Base-by-base conservation (phyloP, 2,329 filamentous ascomycete genomes). In the Sporothrix phasma region DNA sequence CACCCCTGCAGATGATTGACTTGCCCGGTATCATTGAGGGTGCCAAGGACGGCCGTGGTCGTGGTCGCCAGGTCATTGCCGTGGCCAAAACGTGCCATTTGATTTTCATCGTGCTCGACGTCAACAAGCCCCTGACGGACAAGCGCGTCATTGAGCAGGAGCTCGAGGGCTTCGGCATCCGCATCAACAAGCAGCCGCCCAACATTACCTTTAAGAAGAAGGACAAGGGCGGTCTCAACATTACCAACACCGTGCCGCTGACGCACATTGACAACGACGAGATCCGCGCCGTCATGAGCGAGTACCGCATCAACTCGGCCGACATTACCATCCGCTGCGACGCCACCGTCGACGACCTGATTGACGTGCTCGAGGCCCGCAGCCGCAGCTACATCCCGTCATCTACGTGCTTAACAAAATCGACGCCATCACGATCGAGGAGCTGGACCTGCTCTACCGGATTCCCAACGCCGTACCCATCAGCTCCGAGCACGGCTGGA, bases 201-300 rank as follows among this genome's bases (percentile, higher is more conserved):
- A 99, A 99, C 75, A 99, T 99, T 72, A 90, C 94, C n/a, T 96
- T 97, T 81, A 95, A 88, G 79, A 99, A 99, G 82, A 99, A 99
- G 81, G 94, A 99, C 77, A 97, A 97, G 79, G 94, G 94, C 70
- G 94, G 94, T 41, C 86, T 99, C 73, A 92, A 90, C 73, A 94
- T 99, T 73, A 96, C 92, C n/a, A 94, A 86, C 77, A 99, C 94
- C 2, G 88, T 94, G 51, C 91, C 92, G 5, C 80, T 99, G 70
- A 88, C 88, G 26, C 91, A 99, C 76, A 96, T 99, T 72, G 90
- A 94, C 74, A 83, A 92, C 70, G 94, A 96, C 73, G 94, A 99
- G 80, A 96, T 99, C 81, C 95, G 90, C 79, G 94, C 94, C 62
- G 94, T 99, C 70, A 93, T 99, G 90, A 86, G 83, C 77, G 94